phyloP scores from a whole-genome alignment of 306 rosid genomes.

The Carpinus fangiana region DNA sequence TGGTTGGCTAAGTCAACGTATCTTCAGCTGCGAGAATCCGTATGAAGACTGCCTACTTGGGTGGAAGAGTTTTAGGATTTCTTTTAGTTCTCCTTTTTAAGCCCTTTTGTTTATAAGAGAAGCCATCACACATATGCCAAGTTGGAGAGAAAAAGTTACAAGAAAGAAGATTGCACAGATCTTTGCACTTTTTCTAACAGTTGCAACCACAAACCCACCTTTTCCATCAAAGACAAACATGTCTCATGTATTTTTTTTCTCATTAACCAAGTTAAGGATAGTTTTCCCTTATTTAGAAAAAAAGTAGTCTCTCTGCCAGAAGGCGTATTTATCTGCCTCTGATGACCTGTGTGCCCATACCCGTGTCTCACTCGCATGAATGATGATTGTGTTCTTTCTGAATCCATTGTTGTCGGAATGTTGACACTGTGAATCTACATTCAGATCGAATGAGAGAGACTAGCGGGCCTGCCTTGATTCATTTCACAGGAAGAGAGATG shows the following conservation, averaged over 20 bases:
- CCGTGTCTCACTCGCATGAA: constrained; percentile 46
- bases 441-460: constrained; percentile 65
- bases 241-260: constrained; percentile 26
- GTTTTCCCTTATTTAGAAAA: constrained; percentile 58
- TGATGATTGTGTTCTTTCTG: constrained; percentile 34
- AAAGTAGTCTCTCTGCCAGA: constrained; percentile 27
- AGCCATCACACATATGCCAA: constrained; percentile 61
- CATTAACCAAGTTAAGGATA: constrained; percentile 44
- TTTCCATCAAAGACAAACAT: constrained; percentile 49
- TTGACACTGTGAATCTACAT: constrained; percentile 55
- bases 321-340: constrained; percentile 36
- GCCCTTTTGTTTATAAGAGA: constrained; percentile 50
- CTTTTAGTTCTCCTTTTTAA: constrained; percentile 47
- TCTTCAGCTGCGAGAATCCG: constrained; percentile 60
- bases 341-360: constrained; percentile 35
- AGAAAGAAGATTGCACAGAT: constrained; percentile 71
- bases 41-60: constrained; percentile 70
- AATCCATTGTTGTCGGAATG: constrained; percentile 50
- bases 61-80: constrained; percentile 60
- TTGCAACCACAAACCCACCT: constrained; percentile 58
- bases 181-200: constrained; percentile 81
- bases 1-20: constrained; percentile 70
- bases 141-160: constrained; percentile 68
- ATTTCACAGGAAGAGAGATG: constrained; percentile 39
- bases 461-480: constrained; percentile 39